Base-by-base conservation (phyloP, 148 eudicot species). In the Rhododendron ferrugineum region DNA sequence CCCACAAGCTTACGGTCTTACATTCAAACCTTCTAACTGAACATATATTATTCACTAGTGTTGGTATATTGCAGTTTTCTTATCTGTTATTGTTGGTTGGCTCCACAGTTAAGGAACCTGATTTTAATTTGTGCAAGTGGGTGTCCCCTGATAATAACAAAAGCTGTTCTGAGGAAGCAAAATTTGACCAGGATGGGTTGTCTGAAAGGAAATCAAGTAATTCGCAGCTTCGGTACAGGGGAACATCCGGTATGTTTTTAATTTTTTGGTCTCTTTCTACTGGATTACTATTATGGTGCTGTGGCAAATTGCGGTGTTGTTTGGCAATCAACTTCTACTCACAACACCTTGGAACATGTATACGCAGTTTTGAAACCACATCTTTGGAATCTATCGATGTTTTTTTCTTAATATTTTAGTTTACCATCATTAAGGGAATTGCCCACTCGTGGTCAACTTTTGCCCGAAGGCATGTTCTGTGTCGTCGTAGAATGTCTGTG, bases 61-160 rank as follows among this genome's bases (percentile, higher is more conserved):
- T 2, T 6, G 32, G 0, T 64, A 5, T 26, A 15, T 23, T 40
- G 28, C 62, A 28, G 37, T 46, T 84, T 64, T 62, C 15, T 30
- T 78, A 18, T 81, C 80, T 79, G 18, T 83, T 79, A 22, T 83
- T 30, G 6, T 16, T 74, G 88, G 87, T 52, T 79, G 86, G 54
- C 54, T 76, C 87, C 20, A 56, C 47, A 68, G 77, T 86, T 83
- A 93, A 92, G 50, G 80, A 76, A 66, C 90, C 96, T 54, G 88
- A 86, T 47, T 96, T 93, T 81, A 86, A 90, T 56, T 91, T 96
- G 85, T 83, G 89, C 89, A 94, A 94, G 86, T 96, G 98, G 98
- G 86, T 86, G 73, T 88, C 96, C 23, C 56, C 78, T 78, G 86
- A 82, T 82, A 64, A 84, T 86, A 77, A 77, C 76, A 88, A 91